Evolutionary conservation across 2,329 filamentous ascomycete species (phyloP), one percentile per base, ranked within the genome.

Genomic region (Cladophialophora immunda): DNA sequence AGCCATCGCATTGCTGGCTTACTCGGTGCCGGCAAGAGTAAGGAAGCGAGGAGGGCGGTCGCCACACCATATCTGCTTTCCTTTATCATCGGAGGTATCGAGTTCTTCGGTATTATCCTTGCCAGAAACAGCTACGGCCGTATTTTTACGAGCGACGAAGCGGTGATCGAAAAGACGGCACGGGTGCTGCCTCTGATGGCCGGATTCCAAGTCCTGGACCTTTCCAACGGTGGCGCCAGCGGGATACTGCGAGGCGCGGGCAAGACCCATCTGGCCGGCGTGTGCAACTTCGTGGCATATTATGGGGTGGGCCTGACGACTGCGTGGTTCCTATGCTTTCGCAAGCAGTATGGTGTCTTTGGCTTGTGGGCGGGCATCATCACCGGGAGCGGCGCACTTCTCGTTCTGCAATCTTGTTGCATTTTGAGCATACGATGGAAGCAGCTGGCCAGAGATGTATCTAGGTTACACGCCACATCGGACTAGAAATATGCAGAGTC

Each of bases 341-440:
- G 36, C 15, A 55, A 55, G 32, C 55, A 55, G 5, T 57, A 66
- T 29, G 71, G 67, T n/a, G 54, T 73, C 19, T 62, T 68, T 47
- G 71, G 71, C 1, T 57, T 73, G n/a, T 73, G 71, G 71, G 47
- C 64, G 32, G 71, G 71, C 15, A 64, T 71, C 25, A 67, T 71
- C 36, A 61, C 45, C 6, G 71, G 71, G 17, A 70, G 69, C 57
- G 57, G 62, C 30, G 62, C 64, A 5, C 58, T 73, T 22, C 36
- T 70, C 4, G 27, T 66, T 17, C 50, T 71, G 30, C 71, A 73
- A 32, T 65, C 68, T 1, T 17, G 34, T 4, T 71, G 65, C 30
- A 58, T 71, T 32, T 30, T 68, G 52, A 45, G 59, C 29, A 66
- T 72, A 2, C n/a, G 54, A 5, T 72, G 68, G 63, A 68, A 64